Conservation (phyloP, 2,329 filamentous ascomycete species). For the Huntiella omanensis region DNA sequence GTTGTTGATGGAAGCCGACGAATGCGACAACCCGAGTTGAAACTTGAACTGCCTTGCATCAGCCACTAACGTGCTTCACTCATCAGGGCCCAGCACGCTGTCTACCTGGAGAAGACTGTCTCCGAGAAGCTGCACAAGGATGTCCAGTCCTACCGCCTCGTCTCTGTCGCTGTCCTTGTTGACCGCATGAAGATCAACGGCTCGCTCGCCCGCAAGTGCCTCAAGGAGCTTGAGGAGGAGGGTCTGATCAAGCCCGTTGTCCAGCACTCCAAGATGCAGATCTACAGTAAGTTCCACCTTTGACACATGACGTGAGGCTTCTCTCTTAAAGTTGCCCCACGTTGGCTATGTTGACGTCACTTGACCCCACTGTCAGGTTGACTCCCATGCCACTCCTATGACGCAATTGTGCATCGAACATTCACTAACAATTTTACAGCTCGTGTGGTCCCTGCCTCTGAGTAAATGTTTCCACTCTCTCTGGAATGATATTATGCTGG, state of each 20-base stretch:
- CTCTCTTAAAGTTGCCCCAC: too few species aligned
- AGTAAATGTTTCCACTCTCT: constrained; percentile 8
- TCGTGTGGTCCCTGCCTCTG: constrained; percentile 11
- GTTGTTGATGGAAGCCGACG: too few species aligned
- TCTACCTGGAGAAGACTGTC: constrained; percentile 95
- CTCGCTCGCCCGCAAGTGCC: constrained; percentile 75
- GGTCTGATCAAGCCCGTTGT: constrained; percentile 97
- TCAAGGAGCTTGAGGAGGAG: constrained; percentile 91
- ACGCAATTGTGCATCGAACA: not conserved
- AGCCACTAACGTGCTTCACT: constrained; percentile 4
- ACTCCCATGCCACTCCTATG: too few species aligned
- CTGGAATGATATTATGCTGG: constrained; percentile 8
- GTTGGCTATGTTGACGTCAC: too few species aligned
- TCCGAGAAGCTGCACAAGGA: constrained; percentile 99
- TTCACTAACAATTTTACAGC: constrained; percentile 8
- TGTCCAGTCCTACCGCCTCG: constrained; percentile 98
- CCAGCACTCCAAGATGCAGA: constrained; percentile 89
- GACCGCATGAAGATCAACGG: constrained; percentile 99
- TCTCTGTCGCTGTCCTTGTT: constrained; percentile 96
- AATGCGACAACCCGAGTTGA: too few species aligned
- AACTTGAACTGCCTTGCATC: not conserved
- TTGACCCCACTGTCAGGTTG: too few species aligned
- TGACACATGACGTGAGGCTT: too few species aligned
- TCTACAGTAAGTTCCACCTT: constrained; percentile 54
- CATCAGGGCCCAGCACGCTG: constrained; percentile 76